Base-by-base conservation (phyloP, 2,329 filamentous ascomycete genomes). In the Neonectria ditissima region DNA sequence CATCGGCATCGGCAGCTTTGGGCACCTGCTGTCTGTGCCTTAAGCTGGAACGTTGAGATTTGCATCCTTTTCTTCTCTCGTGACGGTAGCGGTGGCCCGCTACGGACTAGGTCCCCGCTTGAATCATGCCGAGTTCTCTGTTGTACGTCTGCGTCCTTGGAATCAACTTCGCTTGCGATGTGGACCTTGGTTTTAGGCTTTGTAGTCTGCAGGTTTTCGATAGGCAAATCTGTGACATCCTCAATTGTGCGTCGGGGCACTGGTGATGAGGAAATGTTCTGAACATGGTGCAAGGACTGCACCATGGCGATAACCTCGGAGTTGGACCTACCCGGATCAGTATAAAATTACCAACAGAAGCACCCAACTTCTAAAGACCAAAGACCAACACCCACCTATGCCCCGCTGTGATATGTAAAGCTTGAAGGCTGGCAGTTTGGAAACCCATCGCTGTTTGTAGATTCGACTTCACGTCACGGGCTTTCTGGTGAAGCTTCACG, bases 1-100 rank as follows among this genome's bases (percentile, higher is more conserved):
- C 67, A 68, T 22, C n/a, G 41, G 9, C 67, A 69, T 14, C 39
- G 22, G 2, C 67, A 67, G 0, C 9, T 3, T n/a, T 0, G 3
- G 1, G 14, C 14, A 10, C 63, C 55, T 11, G 4, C 26, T 5
- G 50, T 32, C 2, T 20, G 1, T 4, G 50, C 14, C 1, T 58
- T 2, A 2, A 62, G 52, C 8, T 48, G 53, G 0, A 62, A 18
- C 0, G 52, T 4, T 2, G 32, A 5, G 0, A 69, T 16, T 8
- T 4, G 63, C 2, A 44, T 0, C 0, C 3, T 2, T 2, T 13
- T 47, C 8, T 14, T n/a, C 16, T 28, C 44, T 47, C 14, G 37
- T 10, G 37, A n/a, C 6, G n/a, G 16, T 4, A 18, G n/a, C 10
- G n/a, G 18, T 41, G 6, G 6, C 6, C 37, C 8, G n/a, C 7